Conservation (phyloP, 139 green algal species). For the Diplosphaera chodatii region DNA sequence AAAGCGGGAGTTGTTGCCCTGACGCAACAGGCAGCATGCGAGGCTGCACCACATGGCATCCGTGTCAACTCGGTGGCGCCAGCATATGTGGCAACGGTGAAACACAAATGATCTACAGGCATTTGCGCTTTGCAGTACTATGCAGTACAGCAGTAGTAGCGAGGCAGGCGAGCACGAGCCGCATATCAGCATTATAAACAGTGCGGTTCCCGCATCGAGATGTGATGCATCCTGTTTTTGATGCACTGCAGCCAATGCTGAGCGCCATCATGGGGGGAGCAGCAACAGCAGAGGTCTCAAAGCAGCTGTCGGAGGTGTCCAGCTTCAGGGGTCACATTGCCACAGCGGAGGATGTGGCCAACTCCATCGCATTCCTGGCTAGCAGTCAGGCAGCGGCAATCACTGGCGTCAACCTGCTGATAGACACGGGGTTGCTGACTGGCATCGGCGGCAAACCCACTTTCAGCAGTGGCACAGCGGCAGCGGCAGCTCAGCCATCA, state of each 20-base stretch:
- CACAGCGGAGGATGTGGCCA: neutral
- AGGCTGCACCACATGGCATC: neutral
- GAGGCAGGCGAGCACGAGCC: too few species aligned
- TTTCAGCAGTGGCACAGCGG: neutral
- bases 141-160: too few species aligned
- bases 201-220: too few species aligned
- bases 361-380: neutral
- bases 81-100: neutral
- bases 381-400: neutral
- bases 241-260: neutral
- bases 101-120: too few species aligned
- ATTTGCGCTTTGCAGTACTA: too few species aligned
- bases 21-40: neutral
- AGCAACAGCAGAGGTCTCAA: neutral
- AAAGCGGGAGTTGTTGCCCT: neutral
- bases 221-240: too few species aligned
- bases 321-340: neutral
- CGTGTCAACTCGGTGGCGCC: neutral
- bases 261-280: neutral
- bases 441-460: neutral
- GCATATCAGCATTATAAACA: too few species aligned
- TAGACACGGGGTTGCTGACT: neutral
- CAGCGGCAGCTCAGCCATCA: neutral
- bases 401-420: neutral
- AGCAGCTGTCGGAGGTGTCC: neutral